phyloP scores from a whole-genome alignment of 148 eudicot genomes.

The Rhododendron kiyosumense region DNA sequence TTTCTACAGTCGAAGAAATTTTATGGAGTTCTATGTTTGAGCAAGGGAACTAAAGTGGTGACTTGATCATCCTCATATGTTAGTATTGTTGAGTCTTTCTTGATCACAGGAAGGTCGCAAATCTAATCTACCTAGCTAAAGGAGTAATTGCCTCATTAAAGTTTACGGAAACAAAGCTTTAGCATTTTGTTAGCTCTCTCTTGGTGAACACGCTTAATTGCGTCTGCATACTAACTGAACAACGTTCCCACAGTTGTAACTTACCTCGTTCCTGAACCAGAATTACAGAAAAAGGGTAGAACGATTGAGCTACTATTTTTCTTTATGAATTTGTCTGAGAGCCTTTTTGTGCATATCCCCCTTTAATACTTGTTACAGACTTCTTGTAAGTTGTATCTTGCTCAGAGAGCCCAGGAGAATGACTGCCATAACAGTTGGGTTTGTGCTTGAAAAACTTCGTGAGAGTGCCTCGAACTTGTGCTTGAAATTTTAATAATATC shows the following conservation, averaged over 20 bases:
- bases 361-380: background rate
- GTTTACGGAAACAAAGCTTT: background rate
- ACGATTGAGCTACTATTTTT: background rate
- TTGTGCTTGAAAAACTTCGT: background rate
- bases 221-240: background rate
- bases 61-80: background rate
- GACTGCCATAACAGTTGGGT: background rate
- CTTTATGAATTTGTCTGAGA: background rate
- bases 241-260: background rate
- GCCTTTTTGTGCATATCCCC: background rate
- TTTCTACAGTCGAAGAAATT: background rate
- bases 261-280: background rate
- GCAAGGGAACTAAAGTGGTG: background rate
- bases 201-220: background rate
- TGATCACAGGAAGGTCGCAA: background rate
- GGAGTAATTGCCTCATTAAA: background rate
- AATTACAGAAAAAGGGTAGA: background rate
- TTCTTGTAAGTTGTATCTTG: background rate
- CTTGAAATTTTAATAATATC: background rate
- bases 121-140: background rate
- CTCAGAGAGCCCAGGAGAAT: background rate
- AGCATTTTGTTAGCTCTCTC: background rate
- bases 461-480: background rate
- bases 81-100: background rate
- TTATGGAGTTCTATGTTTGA: background rate